Base-by-base conservation (phyloP, 2,329 filamentous ascomycete genomes). In the Grosmannia serpens region DNA sequence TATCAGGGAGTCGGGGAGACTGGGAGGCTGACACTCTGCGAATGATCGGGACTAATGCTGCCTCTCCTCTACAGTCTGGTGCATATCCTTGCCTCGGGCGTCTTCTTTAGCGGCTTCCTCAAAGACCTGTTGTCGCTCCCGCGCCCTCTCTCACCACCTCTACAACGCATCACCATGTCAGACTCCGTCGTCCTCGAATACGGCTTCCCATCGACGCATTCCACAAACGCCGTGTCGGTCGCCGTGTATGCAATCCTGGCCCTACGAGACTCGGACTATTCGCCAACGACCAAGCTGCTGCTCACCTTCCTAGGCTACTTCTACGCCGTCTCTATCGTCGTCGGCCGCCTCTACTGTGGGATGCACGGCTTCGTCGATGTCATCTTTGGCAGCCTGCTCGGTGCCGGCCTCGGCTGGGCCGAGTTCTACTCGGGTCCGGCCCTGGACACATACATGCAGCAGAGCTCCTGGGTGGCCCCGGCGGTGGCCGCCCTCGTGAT, bases 331-430 rank as follows among this genome's bases (percentile, higher is more conserved):
- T 96, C 92, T 29, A 97, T 99, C 67, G 82, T 96, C 47, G 76
- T 97, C 62, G 94, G 94, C 7, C 85, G 94, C 24, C 77, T 99
- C 41, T 97, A 99, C 75, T 99, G 94, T 69, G 94, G 94, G 61
- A 99, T 99, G 94, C 94, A 99, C 73, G 94, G 94, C 13, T 96
- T 97, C 73, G 78, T 94, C 50, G 94, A 99, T 71, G 91, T 97
- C 27, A 73, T 94, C 17, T 72, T 94, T 59, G 94, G 94, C 8
- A 89, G 87, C 58, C 66, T 84, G 17, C 78, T 96, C 58, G 94
- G 94, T 35, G 86, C 85, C 13, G 72, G 80, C 56, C 81, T 86
- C 62, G 79, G 79, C 27, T 69, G 80, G 31, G 63, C 82, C 62
- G 83, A 86, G 67, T 85, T 83, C 67, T 76, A 82, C 65, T 81